Evolutionary conservation across 83 land plant species (phyloP), one percentile per base, ranked within the genome.

Genomic region (Thuja plicata): DNA sequence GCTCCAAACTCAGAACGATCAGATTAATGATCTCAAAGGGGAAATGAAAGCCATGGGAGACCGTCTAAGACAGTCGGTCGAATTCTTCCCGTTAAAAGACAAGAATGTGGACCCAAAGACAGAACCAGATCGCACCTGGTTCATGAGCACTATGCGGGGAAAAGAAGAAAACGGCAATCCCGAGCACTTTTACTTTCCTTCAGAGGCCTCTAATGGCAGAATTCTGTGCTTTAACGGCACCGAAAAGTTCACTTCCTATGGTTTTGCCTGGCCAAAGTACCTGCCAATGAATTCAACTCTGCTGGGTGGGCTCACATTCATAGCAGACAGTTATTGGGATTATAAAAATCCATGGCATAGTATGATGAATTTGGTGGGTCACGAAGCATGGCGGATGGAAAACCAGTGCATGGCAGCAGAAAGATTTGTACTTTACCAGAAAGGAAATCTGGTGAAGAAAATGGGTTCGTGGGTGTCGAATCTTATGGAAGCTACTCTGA

Each of bases 61-160:
- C 19, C 19, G 16, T 54, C 57, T 54, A 54, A 54, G 19, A 54
- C 17, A 54, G 3, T 15, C 57, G 3, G 12, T 54, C 15, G 57
- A 54, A 2, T 54, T 54, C 2, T 54, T 54, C 6, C 95, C 93
- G 0, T 85, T 94, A 11, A 94, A 93, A 80, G 91, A 93, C 79
- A 71, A 89, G 11, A 66, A 90, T 0, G 89, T 86, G 80, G 88
- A 81, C 37, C 50, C 86, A 35, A 85, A 84, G 2, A 88, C 93
- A 16, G 88, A 87, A 84, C 54, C 86, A 5, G 95, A 93, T 16
- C 71, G 92, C 79, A 94, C 95, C 13, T 94, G 94, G 95, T 94
- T 94, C 89, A 90, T 93, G 92, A 93, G 93, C 89, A 90, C 93
- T 41, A 46, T 62, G 24, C 76, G n/a, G 15, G 74, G 46, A 12